Evolutionary conservation across 208 protist genomes (phyloP).

Genomic region (Acanthamoeba culbertsoni): DNA sequence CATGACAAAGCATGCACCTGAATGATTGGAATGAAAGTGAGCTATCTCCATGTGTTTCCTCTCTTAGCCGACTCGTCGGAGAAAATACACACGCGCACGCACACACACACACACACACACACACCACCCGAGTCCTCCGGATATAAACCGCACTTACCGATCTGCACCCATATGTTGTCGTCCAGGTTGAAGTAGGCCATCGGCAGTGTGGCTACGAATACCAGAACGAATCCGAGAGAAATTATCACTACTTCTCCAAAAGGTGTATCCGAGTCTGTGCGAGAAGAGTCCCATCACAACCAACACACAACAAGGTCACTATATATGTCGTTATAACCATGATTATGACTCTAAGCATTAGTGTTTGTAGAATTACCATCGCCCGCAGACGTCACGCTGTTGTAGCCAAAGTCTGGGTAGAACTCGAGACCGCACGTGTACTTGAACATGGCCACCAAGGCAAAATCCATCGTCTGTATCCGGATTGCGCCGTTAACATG

Average conservation of each 20-base stretch:
- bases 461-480: neutral
- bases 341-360: neutral
- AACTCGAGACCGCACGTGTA: constrained; percentile 30
- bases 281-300: neutral
- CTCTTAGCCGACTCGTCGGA: no score
- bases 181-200: constrained; percentile 52
- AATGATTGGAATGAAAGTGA: neutral
- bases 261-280: neutral
- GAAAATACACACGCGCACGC: no score
- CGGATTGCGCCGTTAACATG: neutral
- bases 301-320: no score
- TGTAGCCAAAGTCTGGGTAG: constrained; percentile 3
- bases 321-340: neutral
- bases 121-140: neutral
- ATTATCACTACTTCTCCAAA: neutral
- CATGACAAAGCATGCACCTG: neutral
- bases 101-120: no score
- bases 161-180: constrained; percentile 13
- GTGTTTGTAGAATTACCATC: neutral
- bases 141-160: neutral
- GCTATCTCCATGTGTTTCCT: no score
- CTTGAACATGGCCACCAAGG: constrained; percentile 10
- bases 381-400: neutral
- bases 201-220: neutral
- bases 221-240: neutral